Base-by-base conservation (phyloP, 805 yeast species). In the Zygosaccharomyces siamensis region DNA sequence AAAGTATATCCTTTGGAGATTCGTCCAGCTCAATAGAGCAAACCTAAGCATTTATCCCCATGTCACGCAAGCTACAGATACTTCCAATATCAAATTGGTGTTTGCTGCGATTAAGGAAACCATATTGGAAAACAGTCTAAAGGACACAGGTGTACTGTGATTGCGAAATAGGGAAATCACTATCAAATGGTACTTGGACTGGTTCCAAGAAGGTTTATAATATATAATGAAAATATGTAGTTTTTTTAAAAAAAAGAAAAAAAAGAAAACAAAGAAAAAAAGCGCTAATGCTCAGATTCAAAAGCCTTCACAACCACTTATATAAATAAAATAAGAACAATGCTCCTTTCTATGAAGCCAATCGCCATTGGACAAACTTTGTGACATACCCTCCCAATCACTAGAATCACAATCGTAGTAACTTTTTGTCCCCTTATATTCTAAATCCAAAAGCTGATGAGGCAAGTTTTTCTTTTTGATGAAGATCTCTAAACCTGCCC, bases 1-100 rank as follows among this genome's bases (percentile, higher is more conserved):
- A 31, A 89, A 88, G 66, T 89, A 89, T 60, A 88, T 90, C 50
- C 75, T 89, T 38, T 88, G 96, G 95, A 77, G 95, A 62, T 89
- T 89, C 64, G 83, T 87, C 35, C 89, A 85, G 64, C 80, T 87
- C 42, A 90, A 89, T 64, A 75, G 95, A 55, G 82, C 93, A 1
- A 88, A 89, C 18, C 72, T 89, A 53, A 85, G 83, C 51, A 79
- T 90, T 30, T 86, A 86, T 60, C 96, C 97, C 10, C 95, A 89
- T 66, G 86, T 89, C 21, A 89, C 97, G 3, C 96, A 89, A 67
- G 97, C 97, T 0, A 89, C 96, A 0, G 96, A 89, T 64, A 89
- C 97, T 5, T 81, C 88, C 26, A 89, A 89, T 67, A 89, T 90
- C 53, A 81, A 85, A 61, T 71, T 89, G 59, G 96, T 89, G 5